Evolutionary conservation across 345 rosid species (phyloP), one percentile per base, ranked within the genome.

Genomic region (Eutrema heterophyllum): DNA sequence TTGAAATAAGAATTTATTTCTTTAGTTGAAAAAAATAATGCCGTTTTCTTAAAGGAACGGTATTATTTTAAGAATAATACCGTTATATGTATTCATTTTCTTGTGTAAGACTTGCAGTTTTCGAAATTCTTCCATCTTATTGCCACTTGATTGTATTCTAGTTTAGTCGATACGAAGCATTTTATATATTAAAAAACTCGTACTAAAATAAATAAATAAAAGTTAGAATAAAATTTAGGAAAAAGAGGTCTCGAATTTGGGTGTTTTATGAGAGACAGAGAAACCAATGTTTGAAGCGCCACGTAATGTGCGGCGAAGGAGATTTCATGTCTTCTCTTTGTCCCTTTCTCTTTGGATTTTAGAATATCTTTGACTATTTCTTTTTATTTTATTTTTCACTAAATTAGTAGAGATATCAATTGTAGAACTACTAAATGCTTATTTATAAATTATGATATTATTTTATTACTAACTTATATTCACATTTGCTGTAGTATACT

Each of bases 191-290:
- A 15, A 44, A 55, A 54, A 46, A 39, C 4, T 33, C 4, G 36
- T 27, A 26, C 14, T 13, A 2, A 27, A 14, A 21, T 21, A 21
- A 21, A 21, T 21, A 21, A 33, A 4, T 7, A 29, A 46, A 16
- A 35, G 5, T 39, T 21, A 18, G 29, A 51, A 62, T 36, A 51
- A 53, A 33, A 9, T 62, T 69, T 35, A 69, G 75, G 79, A 76
- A 76, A 76, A 76, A 76, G 79, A 76, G 79, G 74, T 69, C 79
- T 76, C 79, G 76, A 77, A 77, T 70, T 71, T 77, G 80, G 76
- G 71, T 77, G 76, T 77, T 77, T 77, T 77, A 49, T 77, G 76
- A 70, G 71, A 70, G 39, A 38, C 59, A 70, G 65, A 70, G 76
- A 55, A 50, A 57, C 67, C 76, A 58, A 71, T 70, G 72, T 30